Base-by-base conservation (phyloP, 345 rosid genomes). In the Leavenworthia alabamica region DNA sequence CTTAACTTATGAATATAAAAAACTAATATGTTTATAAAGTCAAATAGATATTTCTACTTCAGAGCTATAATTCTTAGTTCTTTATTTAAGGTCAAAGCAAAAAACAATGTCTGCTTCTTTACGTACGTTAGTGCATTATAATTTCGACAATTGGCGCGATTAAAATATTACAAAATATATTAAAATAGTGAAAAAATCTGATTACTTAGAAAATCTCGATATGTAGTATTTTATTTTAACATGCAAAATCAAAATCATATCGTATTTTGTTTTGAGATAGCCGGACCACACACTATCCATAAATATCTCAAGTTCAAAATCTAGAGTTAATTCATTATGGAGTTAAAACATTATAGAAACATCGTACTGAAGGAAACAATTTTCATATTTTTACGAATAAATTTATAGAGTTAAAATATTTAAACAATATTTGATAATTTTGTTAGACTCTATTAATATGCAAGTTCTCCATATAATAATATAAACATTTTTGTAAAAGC, bases 81-180 rank as follows among this genome's bases (percentile, higher is more conserved):
- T 58, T 58, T 49, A 58, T 40, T 40, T 41, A 9, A 26, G 45
- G 52, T 58, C 65, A 67, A 67, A 58, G 28, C 44, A 31, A 67
- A 67, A 19, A 44, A 31, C 1, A 50, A 22, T 29, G 52, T 17
- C 22, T 40, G 59, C 35, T 40, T 58, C 65, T 12, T 39, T 19
- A 56, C 45, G 63, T 6, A 56, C 11, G 35, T 40, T 66, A 56
- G 43, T 37, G 57, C 58, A 66, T 56, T 58, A 28, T 67, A 28
- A 37, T 32, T 57, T 24, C 46, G 27, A 6, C 46, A 29, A 55
- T 66, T 55, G 47, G 39, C 37, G 22, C 33, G 28, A 55, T 32
- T 31, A 39, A 28, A 19, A 24, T 19, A 60, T 42, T 52, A 32
- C 8, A 20, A 13, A 39, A 24, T 24, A 43, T 20, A 35, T 23